Conservation (phyloP, 495 filamentous ascomycete genomes). For the Parmelia sp. region DNA sequence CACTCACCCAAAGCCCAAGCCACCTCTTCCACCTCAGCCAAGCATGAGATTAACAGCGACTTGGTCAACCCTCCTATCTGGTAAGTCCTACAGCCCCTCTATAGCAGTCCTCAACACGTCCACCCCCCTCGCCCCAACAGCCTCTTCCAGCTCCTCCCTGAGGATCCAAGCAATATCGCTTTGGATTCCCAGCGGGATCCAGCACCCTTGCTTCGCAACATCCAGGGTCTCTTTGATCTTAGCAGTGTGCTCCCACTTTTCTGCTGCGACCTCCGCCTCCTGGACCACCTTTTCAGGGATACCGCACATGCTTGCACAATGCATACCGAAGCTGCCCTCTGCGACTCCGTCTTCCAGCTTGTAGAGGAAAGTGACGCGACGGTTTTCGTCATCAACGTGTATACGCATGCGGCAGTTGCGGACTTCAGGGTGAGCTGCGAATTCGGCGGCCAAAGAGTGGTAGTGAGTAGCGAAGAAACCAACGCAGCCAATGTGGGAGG, state of each 20-base stretch:
- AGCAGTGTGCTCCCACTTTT: slow-evolving; percentile 91
- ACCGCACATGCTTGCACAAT: slow-evolving; percentile 97
- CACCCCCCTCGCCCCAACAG: slow-evolving; percentile 23
- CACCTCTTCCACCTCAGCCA: neutral
- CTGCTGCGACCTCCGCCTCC: slow-evolving; percentile 81
- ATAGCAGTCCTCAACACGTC: slow-evolving; percentile 62
- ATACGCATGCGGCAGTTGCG: slow-evolving; percentile 85
- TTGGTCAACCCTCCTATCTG: neutral
- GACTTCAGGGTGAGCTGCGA: slow-evolving; percentile 81
- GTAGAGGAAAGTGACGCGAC: slow-evolving; percentile 88
- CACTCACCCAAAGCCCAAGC: neutral
- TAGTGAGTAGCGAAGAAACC: slow-evolving; percentile 99
- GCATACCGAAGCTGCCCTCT: slow-evolving; percentile 98
- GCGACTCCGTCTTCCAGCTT: slow-evolving; percentile 92
- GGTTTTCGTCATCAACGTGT: slow-evolving; percentile 76
- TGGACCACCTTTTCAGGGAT: slow-evolving; percentile 79
- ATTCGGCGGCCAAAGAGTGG: slow-evolving; percentile 86
- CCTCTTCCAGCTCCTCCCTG: slow-evolving; percentile 39
- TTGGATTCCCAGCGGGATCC: slow-evolving; percentile 79
- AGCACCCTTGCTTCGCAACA: slow-evolving; percentile 63
- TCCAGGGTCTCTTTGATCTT: slow-evolving; percentile 83
- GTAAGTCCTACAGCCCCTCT: slow-evolving; percentile 54
- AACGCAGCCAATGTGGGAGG: slow-evolving; percentile 83
- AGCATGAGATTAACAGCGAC: neutral
- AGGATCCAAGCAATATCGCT: slow-evolving; percentile 87